Percentiles rank a stretch among this genome's conserved stretches.
phyloP scores from a whole-genome alignment of 2,329 filamentous ascomycete species.

The Trichoderma asperellum region DNA sequence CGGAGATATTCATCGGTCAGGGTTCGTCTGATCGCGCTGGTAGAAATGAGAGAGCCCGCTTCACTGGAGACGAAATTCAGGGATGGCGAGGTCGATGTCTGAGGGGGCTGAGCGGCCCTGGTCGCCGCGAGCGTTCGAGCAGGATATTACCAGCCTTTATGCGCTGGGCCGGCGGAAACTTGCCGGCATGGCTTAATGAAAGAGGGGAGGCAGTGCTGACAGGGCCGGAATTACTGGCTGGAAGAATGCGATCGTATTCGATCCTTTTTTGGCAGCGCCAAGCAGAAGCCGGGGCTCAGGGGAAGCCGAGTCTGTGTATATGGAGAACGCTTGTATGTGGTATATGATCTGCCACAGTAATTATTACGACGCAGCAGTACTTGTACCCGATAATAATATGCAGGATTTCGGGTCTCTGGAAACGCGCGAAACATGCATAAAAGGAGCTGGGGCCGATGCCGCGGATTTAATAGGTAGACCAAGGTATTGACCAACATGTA shows the following conservation, averaged over 20 bases:
- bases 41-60: conserved; percentile 13
- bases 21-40: not conserved
- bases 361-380: not conserved
- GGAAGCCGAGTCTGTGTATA: not conserved
- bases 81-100: conserved; percentile 6
- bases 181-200: conserved; percentile 22
- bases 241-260: conserved; percentile 11
- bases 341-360: not conserved
- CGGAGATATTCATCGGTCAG: conserved; percentile 10
- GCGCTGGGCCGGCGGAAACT: conserved; percentile 19
- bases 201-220: conserved; percentile 24
- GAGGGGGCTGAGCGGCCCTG: conserved; percentile 20
- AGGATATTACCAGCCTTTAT: conserved; percentile 23
- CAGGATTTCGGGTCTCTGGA: not conserved
- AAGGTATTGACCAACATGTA: not conserved
- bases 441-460: not conserved
- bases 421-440: not conserved
- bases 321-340: not conserved
- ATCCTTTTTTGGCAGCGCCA: conserved; percentile 13
- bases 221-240: conserved; percentile 15
- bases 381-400: not conserved
- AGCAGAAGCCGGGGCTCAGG: conserved; percentile 14
- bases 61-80: conserved; percentile 15
- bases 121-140: conserved; percentile 9
- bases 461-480: not conserved